Base-by-base conservation (phyloP, 2,329 filamentous ascomycete genomes). In the Scorias spongiosa region DNA sequence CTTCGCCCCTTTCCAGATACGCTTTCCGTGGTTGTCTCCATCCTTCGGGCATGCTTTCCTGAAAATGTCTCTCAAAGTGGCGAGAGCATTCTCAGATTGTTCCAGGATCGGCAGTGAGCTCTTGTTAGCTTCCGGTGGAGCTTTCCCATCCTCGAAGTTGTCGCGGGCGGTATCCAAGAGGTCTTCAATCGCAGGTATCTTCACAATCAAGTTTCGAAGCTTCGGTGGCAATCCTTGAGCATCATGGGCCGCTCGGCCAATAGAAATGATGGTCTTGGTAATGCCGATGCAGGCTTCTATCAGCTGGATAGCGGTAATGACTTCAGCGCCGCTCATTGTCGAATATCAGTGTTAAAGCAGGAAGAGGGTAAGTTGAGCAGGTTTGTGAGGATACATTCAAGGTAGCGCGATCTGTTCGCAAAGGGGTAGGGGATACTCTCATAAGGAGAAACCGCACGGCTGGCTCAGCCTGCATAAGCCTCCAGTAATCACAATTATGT, bases 271-370 rank as follows among this genome's bases (percentile, higher is more conserved):
- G 9, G 48, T 49, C 14, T 47, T 41, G 15, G 48, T 40, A 29
- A 51, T 51, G 40, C 44, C 49, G 41, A 50, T 49, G 44, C 49
- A 48, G 32, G 49, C 49, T 28, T 48, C 42, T 32, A 50, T 45
- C 32, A 36, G 15, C 9, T 36, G 32, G 3, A 36, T 36, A 15
- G 32, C 32, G 15, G 32, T 9, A 36, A 15, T 36, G 9, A 9
- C 32, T 36, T 36, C 32, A 9, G 32, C 32, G 5, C 32, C 32
- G 15, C 12, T 12, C 32, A 36, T 36, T 12, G 11, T 15, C 15
- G 32, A 36, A 12, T 9, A 15, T 15, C 11, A 15, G 15, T 12
- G 32, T 4, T 9, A 5, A 9, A 5, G 32, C 5, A 15, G 9
- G 11, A 36, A 15, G 3, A 5, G 4, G 32, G 15, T 15, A 9